Conservation (phyloP, 257 asterid species). For the Nicotiana sylvestris region DNA sequence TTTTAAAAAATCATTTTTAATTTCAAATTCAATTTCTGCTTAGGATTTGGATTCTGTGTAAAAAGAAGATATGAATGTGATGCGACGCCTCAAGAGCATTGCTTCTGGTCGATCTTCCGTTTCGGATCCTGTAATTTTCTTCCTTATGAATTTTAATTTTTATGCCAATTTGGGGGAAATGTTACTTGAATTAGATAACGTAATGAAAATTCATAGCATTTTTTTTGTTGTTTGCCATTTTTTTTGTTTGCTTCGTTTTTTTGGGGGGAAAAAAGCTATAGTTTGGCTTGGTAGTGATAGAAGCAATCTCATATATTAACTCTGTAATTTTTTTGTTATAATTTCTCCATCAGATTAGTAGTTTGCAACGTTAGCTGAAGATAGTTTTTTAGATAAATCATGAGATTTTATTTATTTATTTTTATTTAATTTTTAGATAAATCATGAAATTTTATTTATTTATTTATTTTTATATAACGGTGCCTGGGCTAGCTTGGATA, state of each 20-base stretch:
- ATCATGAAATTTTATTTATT: background rate
- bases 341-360: background rate
- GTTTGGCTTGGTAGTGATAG: background rate
- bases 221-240: background rate
- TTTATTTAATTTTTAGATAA: no score
- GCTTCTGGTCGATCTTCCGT: constrained; percentile 92
- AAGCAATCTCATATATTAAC: background rate
- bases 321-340: background rate
- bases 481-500: no score
- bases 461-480: no score
- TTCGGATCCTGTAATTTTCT: constrained; percentile 79
- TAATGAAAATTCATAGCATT: background rate
- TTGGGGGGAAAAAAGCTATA: background rate
- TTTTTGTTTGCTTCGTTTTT: background rate
- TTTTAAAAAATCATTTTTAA: background rate
- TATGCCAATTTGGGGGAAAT: background rate
- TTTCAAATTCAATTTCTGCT: background rate
- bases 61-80: constrained; percentile 58
- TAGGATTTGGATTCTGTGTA: background rate
- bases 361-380: background rate
- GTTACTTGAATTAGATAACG: no score
- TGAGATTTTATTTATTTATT: background rate
- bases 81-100: constrained; percentile 98
- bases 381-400: background rate
- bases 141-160: background rate